Evolutionary conservation across 352 stramenopile species (phyloP).

Genomic region (Pythium rishiriense): DNA sequence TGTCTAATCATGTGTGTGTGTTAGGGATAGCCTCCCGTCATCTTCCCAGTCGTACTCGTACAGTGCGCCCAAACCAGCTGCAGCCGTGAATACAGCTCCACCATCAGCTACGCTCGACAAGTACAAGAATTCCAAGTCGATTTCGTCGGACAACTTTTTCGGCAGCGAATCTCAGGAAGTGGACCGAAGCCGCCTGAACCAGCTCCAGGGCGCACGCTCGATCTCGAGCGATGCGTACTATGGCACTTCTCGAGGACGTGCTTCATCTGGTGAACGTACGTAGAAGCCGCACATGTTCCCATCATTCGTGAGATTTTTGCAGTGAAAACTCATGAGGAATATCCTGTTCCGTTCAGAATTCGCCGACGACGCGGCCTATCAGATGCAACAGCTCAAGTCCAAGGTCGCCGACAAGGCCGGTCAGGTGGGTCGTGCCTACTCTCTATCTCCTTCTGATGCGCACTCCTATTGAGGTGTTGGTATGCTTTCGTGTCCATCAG

Average conservation of each 20-base stretch:
- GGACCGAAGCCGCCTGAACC: slow-evolving; percentile 65
- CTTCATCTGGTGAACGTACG: slow-evolving; percentile 68
- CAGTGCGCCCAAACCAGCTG: slow-evolving; percentile 14
- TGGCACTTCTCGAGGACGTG: slow-evolving; percentile 54
- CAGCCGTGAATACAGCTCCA: not conserved
- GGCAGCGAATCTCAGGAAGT: slow-evolving; percentile 55
- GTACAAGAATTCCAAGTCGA: slow-evolving; percentile 92
- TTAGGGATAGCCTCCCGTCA: not conserved
- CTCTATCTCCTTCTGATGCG: not conserved
- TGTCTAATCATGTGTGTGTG: not conserved
- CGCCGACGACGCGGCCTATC: slow-evolving; percentile 75
- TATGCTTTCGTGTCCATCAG: slow-evolving; percentile 28
- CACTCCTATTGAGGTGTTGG: not conserved
- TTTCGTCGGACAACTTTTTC: slow-evolving; percentile 91
- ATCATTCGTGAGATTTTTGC: not conserved
- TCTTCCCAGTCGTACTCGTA: slow-evolving; percentile 23
- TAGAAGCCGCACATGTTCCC: not conserved
- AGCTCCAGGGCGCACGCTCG: slow-evolving; percentile 78
- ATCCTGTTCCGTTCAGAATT: slow-evolving; percentile 30
- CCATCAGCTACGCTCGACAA: slow-evolving; percentile 80
- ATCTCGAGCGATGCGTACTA: slow-evolving; percentile 91
- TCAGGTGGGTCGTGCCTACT: slow-evolving; percentile 45
- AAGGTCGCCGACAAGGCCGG: slow-evolving; percentile 77
- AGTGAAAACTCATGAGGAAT: not conserved
- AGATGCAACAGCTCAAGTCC: slow-evolving; percentile 86